These are phyloP conservation scores for Passalora sequoiae DNA, from an alignment of 2,329 filamentous ascomycete genomes.

Conservation along the genomic window DNA sequence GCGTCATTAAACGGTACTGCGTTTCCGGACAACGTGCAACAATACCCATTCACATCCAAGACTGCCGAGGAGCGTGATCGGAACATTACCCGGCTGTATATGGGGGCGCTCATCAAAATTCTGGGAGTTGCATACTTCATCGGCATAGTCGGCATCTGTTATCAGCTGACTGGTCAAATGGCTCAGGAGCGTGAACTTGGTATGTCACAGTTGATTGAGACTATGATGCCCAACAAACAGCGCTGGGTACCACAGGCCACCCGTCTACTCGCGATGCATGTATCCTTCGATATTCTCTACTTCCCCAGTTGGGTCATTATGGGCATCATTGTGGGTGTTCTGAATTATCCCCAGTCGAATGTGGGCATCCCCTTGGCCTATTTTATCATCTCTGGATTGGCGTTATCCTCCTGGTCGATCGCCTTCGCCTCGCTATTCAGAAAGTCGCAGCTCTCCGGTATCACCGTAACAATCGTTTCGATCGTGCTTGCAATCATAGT, in stretches of 20 bases:
- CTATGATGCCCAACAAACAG: conserved; percentile 76
- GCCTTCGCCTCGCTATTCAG: conserved; percentile 79
- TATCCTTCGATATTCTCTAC: conserved; percentile 76
- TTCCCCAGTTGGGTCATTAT: conserved; percentile 77
- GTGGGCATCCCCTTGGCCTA: conserved; percentile 50
- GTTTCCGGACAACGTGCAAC: conserved; percentile 41
- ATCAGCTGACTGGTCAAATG: conserved; percentile 81
- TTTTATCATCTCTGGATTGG: conserved; percentile 69
- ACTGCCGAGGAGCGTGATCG: conserved; percentile 63
- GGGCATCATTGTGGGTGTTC: conserved; percentile 60
- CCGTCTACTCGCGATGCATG: conserved; percentile 71
- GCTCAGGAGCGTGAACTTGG: conserved; percentile 80
- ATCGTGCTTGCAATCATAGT: conserved; percentile 76
- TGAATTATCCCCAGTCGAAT: conserved; percentile 48
- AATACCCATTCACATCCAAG: conserved; percentile 71
- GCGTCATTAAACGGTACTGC: conserved; percentile 48
- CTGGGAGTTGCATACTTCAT: conserved; percentile 75
- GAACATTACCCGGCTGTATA: conserved; percentile 64
- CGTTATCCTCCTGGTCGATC: conserved; percentile 74
- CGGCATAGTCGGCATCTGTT: conserved; percentile 73
- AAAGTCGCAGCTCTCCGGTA: conserved; percentile 81
- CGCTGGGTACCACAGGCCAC: conserved; percentile 73
- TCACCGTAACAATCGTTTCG: conserved; percentile 66
- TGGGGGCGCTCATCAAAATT: conserved; percentile 67
- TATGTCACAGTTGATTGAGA: conserved; percentile 82